phyloP scores from a whole-genome alignment of 2,329 filamentous ascomycete species.

The Sarocladium kiliense region DNA sequence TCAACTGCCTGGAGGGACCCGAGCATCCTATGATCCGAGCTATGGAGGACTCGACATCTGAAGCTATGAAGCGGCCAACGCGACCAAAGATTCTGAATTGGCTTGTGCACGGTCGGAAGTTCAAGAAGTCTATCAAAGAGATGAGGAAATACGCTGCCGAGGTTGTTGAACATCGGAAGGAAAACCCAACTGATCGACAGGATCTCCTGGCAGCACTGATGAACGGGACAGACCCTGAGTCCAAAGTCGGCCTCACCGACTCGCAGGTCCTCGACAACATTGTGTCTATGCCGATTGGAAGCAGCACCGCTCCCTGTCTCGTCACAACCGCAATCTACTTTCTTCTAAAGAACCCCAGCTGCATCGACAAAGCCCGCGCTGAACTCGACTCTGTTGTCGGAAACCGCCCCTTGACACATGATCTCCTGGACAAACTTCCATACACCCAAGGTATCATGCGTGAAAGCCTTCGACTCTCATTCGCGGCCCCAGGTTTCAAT shows the following conservation, averaged over 20 bases:
- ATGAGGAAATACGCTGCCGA: conserved; percentile 52
- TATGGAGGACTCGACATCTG: conserved; percentile 50
- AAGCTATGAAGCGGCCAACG: conserved; percentile 50
- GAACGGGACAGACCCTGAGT: conserved; percentile 54
- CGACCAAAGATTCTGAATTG: conserved; percentile 46
- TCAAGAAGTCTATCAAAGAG: conserved; percentile 44
- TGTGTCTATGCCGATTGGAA: conserved; percentile 60
- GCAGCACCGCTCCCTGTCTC: conserved; percentile 42
- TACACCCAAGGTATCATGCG: conserved; percentile 51
- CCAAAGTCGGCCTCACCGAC: conserved; percentile 51
- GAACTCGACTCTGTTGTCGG: conserved; percentile 51
- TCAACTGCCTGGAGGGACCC: conserved; percentile 40
- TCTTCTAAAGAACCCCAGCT: conserved; percentile 44
- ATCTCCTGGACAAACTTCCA: conserved; percentile 44
- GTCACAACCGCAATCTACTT: conserved; percentile 43
- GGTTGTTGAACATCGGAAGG: conserved; percentile 50
- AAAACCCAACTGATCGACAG: conserved; percentile 44
- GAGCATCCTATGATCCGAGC: conserved; percentile 44
- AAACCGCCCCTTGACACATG: conserved; percentile 34
- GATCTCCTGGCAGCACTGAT: conserved; percentile 59
- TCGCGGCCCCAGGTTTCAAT: conserved; percentile 50
- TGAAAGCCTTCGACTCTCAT: conserved; percentile 49
- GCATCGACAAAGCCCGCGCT: conserved; percentile 41
- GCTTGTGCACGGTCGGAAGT: conserved; percentile 47
- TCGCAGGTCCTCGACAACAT: conserved; percentile 63